Evolutionary conservation across 345 rosid species (phyloP), one percentile per base, ranked within the genome.

Genomic region (Dipteronia dyeriana): DNA sequence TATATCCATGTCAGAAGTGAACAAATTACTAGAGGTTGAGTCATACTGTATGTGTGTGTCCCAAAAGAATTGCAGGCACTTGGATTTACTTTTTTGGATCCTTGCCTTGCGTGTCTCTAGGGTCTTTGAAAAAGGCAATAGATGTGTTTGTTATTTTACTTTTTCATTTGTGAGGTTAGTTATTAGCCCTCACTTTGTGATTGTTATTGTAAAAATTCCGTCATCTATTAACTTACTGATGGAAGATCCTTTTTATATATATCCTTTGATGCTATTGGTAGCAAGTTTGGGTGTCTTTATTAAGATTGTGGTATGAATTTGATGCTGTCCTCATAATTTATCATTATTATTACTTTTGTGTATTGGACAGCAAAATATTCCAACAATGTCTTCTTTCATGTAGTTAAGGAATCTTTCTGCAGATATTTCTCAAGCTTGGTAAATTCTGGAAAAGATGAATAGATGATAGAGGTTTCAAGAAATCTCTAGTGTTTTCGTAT

Each of bases 41-140:
- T 54, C 34, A 67, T 70, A 59, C 7, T 16, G 14, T 19, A 25
- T 74, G 49, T 71, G 57, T 74, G 71, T 75, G 60, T 53, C 53
- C 43, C 9, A 51, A 19, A 73, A 75, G 75, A 81, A 64, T 71
- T 78, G 80, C 85, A 79, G 90, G 87, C 80, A 22, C 49, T 57
- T 56, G 90, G 85, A 79, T 83, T 80, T 80, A 12, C 53, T 88
- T 90, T 88, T 85, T 75, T 23, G 80, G 80, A 78, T 86, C 86
- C 84, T 75, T 23, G 86, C 84, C 82, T 79, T 78, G 87, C 84
- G 65, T 13, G 25, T 56, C 23, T 63, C 73, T 49, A 25, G 57
- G 68, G 73, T 49, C 66, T 74, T 60, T 41, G 69, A 38, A 82
- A 71, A 34, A 34, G 64, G 83, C 75, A 54, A 29, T 63, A 17